Evolutionary conservation across 441 rosid genomes (phyloP), one percentile per base, ranked within the genome.

Genomic region (Populus trichocarpa): DNA sequence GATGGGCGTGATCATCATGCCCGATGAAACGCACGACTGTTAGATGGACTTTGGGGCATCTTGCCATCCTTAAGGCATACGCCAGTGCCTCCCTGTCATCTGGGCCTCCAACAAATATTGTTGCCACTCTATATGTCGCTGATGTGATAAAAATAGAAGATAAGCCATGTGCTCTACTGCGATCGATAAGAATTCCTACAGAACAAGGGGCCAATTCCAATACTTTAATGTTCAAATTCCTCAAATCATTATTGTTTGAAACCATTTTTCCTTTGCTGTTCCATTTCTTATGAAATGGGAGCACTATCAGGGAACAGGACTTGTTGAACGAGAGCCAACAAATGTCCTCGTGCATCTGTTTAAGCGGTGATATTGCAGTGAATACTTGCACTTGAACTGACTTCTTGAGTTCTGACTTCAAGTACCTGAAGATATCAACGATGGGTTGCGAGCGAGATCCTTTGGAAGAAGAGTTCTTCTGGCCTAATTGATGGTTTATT

Each of bases 401-500:
- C 64, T 59, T 59, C 64, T 59, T 59, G 64, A 18, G 20, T 6
- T 59, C 22, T 16, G 20, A 16, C n/a, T 59, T 16, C n/a, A 14
- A 59, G 64, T 59, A 59, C 9, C 22, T 59, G 64, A 59, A 59
- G 57, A 50, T 50, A n/a, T 72, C 73, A 81, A 77, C 28, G 6
- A 72, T 72, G 53, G 67, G 26, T 57, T 72, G 66, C 40, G 40
- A 36, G 40, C 40, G 40, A 36, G 40, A 36, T 36, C 40, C 40
- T 8, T 36, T 36, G 2, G 66, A 26, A 36, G 73, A 40, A 36
- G 72, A 70, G 53, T 36, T 23, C 50, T 23, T 70, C 30, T 61
- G 86, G 61, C 42, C 81, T 79, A 36, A 36, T 36, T 36, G 40
- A 36, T 36, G 40, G 40, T 36, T 36, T 36, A 36, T 36, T 36